Conservation (phyloP, 176 grass and related monocot genomes). For the Oryza officinalis region DNA sequence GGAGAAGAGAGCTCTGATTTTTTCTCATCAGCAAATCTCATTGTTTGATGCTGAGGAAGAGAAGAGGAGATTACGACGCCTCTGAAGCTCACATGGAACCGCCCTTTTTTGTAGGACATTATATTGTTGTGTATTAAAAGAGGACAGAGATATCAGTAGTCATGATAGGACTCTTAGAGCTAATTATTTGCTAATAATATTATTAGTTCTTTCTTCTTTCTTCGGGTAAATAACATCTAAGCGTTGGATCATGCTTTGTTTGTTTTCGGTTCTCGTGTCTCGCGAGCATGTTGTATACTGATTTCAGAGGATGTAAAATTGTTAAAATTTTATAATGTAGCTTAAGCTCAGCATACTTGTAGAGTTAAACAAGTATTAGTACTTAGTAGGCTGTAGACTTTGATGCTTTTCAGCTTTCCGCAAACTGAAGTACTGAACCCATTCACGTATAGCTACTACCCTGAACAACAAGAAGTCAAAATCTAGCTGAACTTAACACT, state of each 20-base stretch:
- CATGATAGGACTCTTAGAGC: constrained; percentile 28
- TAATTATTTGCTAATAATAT: constrained; percentile 2
- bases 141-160: constrained; percentile 41
- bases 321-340: no score
- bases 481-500: neutral
- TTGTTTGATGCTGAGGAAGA: constrained; percentile 36
- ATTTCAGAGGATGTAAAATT: neutral
- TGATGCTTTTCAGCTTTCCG: neutral
- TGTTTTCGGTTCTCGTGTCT: constrained; percentile 29
- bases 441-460: neutral
- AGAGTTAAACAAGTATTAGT: no score
- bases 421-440: neutral
- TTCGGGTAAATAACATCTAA: constrained; percentile 9
- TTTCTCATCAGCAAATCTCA: constrained; percentile 42
- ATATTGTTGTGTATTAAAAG: constrained; percentile 23
- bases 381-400: no score
- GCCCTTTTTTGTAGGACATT: constrained; percentile 31
- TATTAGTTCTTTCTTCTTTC: neutral
- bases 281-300: neutral
- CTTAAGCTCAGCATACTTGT: no score
- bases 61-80: constrained; percentile 36
- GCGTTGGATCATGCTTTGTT: constrained; percentile 23
- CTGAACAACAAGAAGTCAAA: neutral
- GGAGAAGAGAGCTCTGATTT: constrained; percentile 2
- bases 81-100: constrained; percentile 52